Percentiles rank a stretch among this genome's conserved stretches.
These are phyloP conservation scores for Ochromonas danica DNA, from an alignment of 108 stramenopile genomes.

Conservation along the genomic window DNA sequence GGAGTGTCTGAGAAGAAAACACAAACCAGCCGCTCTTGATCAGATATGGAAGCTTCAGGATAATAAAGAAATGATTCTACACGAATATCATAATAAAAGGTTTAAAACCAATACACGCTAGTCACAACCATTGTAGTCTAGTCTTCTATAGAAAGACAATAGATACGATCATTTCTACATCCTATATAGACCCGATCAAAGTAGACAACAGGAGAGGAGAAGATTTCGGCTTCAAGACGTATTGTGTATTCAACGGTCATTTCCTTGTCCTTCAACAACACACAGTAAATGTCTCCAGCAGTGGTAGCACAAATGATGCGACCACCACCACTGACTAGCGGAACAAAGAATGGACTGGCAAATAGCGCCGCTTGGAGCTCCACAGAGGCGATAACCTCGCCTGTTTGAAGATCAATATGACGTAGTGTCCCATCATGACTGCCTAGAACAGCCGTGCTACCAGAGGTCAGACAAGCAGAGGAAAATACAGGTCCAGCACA, in stretches of 20 bases:
- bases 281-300: neutral
- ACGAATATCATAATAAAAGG: too few relatives aligned
- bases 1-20: too few relatives aligned
- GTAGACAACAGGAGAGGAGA: neutral
- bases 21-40: too few relatives aligned
- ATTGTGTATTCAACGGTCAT: neutral
- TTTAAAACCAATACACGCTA: too few relatives aligned
- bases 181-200: neutral
- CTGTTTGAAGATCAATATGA: neutral
- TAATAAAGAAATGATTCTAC: too few relatives aligned
- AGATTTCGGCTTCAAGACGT: neutral
- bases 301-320: conserved; percentile 4
- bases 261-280: neutral
- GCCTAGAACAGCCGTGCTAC: neutral
- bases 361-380: neutral
- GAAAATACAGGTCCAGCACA: neutral
- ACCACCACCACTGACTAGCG: too few relatives aligned
- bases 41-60: too few relatives aligned
- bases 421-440: neutral
- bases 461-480: neutral
- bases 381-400: neutral
- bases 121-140: too few relatives aligned
- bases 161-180: neutral
- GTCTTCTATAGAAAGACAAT: too few relatives aligned
- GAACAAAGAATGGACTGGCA: neutral